Evolutionary conservation across 192 early-diverging fungal genomes (phyloP).

Genomic region (Podochytrium sp.): DNA sequence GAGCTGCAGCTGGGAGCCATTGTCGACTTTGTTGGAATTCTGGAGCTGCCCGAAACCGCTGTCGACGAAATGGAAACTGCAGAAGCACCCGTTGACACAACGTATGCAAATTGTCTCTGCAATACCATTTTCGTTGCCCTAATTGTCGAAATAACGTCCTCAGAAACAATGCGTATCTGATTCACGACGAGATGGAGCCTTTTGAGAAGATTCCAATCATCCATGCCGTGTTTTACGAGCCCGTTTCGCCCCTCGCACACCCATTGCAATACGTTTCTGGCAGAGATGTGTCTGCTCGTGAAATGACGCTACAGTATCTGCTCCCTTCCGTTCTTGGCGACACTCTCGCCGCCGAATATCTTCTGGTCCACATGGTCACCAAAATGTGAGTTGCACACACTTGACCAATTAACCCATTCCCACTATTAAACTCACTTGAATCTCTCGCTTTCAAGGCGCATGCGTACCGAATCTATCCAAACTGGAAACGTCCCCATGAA

Average conservation of each 20-base stretch:
- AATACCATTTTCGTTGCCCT: not conserved
- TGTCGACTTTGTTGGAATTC: slow-evolving; percentile 29
- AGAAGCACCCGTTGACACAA: not conserved
- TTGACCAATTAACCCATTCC: not conserved
- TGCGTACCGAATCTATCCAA: slow-evolving; percentile 29
- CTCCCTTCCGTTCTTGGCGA: slow-evolving; percentile 33
- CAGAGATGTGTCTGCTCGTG: not conserved
- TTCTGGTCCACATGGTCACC: slow-evolving; percentile 37
- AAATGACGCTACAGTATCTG: slow-evolving; percentile 16
- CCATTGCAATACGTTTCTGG: slow-evolving; percentile 1
- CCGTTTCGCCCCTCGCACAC: slow-evolving; percentile 7
- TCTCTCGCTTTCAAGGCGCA: not conserved
- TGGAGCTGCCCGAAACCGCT: slow-evolving; percentile 5
- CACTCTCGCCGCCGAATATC: slow-evolving; percentile 40
- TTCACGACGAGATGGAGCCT: slow-evolving; percentile 13
- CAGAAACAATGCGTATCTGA: not conserved
- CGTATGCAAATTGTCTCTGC: not conserved
- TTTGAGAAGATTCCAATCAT: not conserved
- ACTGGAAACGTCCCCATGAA: slow-evolving; percentile 43
- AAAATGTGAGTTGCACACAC: slow-evolving; percentile 39
- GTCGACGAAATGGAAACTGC: not conserved
- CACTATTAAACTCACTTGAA: not conserved
- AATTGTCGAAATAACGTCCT: too few species aligned
- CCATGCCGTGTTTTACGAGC: slow-evolving; percentile 5
- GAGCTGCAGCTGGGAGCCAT: slow-evolving; percentile 19